Evolutionary conservation across 371 early-diverging fungal species (phyloP), one percentile per base, ranked within the genome.

Genomic region (Lichtheimia ornata): DNA sequence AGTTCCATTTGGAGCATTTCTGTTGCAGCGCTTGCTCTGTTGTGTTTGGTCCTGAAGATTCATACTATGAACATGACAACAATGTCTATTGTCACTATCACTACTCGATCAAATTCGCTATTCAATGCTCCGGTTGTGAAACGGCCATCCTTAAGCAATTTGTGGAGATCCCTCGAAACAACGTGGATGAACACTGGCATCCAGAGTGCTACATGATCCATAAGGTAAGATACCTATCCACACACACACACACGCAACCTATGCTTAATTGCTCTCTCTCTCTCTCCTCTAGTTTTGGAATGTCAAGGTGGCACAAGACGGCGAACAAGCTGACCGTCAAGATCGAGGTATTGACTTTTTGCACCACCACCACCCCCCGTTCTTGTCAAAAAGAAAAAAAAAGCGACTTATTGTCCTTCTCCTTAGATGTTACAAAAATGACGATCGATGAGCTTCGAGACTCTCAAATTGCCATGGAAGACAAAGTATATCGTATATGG

Each of bases 151-250:
- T 98, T 56, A 93, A 95, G 72, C 94, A 94, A 64, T 98, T 94
- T 79, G 89, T 98, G 55, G 96, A 98, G 69, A 92, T 95, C 56
- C 88, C 85, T 67, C 82, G 86, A 51, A 92, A 93, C 60, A 85
- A 85, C 65, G 73, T 86, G 55, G 90, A 91, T 62, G 91, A 90
- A 63, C 93, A 94, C 64, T 98, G 98, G 98, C 99, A 98, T 78
- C 97, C 97, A 18, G 96, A 96, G 73, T 98, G 99, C 77, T 98
- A 98, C 74, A 97, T 96, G 98, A 94, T 98, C 52, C 92, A 94
- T 81, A 97, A 94, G 59, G 81, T 74, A 69, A 35, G 41, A n/a
- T n/a, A n/a, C n/a, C n/a, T n/a, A n/a, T n/a, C n/a, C n/a, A n/a
- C n/a, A n/a, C n/a, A n/a, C n/a, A n/a, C n/a, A n/a, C n/a, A n/a